Evolutionary conservation across 1,139 yeast genomes (phyloP).

Genomic region (Candida albicans): DNA sequence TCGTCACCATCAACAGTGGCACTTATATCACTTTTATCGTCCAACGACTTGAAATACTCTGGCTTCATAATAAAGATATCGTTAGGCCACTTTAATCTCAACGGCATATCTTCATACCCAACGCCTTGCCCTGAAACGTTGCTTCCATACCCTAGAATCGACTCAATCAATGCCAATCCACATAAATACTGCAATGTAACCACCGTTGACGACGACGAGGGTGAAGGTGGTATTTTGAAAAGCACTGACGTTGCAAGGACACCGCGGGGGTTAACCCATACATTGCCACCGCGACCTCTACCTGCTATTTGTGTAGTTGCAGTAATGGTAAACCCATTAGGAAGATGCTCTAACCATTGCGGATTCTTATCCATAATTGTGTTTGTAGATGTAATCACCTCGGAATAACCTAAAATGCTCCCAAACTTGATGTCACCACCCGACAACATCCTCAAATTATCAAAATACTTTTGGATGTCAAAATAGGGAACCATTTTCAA

Average conservation of each 20-base stretch:
- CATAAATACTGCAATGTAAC: constrained; percentile 87
- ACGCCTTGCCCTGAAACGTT: constrained; percentile 36
- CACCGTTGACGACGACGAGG: constrained; percentile 35
- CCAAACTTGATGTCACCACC: constrained; percentile 50
- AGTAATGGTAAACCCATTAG: constrained; percentile 69
- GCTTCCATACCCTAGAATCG: constrained; percentile 63
- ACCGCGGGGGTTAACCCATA: constrained; percentile 94
- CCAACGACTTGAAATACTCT: constrained; percentile 38
- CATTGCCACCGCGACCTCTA: constrained; percentile 91
- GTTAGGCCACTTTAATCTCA: constrained; percentile 94
- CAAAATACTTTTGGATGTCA: constrained; percentile 58
- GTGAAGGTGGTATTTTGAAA: constrained; percentile 57
- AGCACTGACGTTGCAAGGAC: constrained; percentile 81
- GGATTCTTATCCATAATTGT: constrained; percentile 75
- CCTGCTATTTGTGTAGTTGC: constrained; percentile 90
- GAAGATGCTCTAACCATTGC: constrained; percentile 54
- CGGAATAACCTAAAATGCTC: constrained; percentile 68
- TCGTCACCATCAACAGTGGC: constrained; percentile 42
- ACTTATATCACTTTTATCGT: constrained; percentile 31
- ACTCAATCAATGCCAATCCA: constrained; percentile 80
- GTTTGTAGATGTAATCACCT: constrained; percentile 87
- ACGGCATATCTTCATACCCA: constrained; percentile 74
- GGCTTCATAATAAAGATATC: constrained; percentile 81
- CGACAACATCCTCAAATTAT: constrained; percentile 35
- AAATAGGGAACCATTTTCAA: constrained; percentile 66